Percentiles rank a stretch among this genome's conserved stretches.
phyloP scores from a whole-genome alignment of 345 rosid genomes.

The Salix dunnii region DNA sequence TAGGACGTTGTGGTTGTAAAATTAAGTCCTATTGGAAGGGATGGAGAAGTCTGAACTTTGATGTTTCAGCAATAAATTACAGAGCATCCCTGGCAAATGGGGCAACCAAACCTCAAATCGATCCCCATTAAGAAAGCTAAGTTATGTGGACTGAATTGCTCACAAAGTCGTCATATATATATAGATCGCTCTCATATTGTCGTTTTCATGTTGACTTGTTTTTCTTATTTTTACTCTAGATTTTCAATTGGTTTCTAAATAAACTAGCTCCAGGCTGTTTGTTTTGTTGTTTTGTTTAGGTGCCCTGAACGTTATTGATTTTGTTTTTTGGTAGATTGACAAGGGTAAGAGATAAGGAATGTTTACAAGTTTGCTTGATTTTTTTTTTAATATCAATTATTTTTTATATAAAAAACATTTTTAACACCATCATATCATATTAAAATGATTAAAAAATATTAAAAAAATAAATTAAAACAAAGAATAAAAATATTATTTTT shows the following conservation, averaged over 20 bases:
- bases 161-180: background rate
- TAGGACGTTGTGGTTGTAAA: background rate
- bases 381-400: no score
- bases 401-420: no score
- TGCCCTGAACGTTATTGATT: background rate
- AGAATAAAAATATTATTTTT: no score
- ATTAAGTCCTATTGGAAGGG: background rate
- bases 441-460: no score
- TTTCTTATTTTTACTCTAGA: no score
- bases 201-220: background rate
- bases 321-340: background rate
- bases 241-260: background rate
- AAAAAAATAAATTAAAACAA: no score
- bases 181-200: background rate
- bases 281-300: background rate
- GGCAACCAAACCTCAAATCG: background rate
- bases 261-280: background rate
- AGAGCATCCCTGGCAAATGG: background rate
- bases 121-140: background rate
- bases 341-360: background rate
- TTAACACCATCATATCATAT: no score
- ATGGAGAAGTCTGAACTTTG: background rate
- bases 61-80: background rate
- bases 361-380: rapidly evolving
- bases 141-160: background rate